Evolutionary conservation across 2,329 filamentous ascomycete species (phyloP).

Genomic region (Tolypocladium ovalisporum): DNA sequence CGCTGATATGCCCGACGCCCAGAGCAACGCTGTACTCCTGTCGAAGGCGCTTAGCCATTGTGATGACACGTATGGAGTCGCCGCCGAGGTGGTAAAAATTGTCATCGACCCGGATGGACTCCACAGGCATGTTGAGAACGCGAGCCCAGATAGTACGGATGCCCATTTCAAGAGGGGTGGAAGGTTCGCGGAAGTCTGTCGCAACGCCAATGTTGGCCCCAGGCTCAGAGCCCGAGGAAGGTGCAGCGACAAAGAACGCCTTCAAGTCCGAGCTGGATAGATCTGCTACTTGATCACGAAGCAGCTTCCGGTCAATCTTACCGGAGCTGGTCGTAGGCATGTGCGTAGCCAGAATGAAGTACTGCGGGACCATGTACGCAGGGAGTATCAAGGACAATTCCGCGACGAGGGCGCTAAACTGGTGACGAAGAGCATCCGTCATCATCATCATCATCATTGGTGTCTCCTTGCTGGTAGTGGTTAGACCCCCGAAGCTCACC

Average conservation of each 20-base stretch:
- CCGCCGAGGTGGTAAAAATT: slow-evolving; percentile 8
- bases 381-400: not conserved
- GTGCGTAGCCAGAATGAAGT: slow-evolving; percentile 24
- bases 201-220: not conserved
- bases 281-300: not conserved
- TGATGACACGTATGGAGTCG: slow-evolving; percentile 5
- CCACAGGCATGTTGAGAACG: slow-evolving; percentile 2
- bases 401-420: not conserved
- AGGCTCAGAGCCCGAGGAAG: not conserved
- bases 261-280: not conserved
- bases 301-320: slow-evolving; percentile 3
- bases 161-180: slow-evolving; percentile 6
- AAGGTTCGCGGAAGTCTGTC: not conserved
- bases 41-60: not conserved
- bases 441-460: not conserved
- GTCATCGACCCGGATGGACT: slow-evolving; percentile 6
- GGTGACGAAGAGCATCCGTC: not conserved
- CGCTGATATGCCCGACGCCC: not conserved
- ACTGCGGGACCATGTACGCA: slow-evolving; percentile 7
- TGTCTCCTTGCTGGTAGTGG: not conserved
- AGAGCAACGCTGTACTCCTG: not conserved
- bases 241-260: not conserved
- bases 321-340: slow-evolving; percentile 19
- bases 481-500: not conserved
- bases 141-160: slow-evolving; percentile 8